Conservation (phyloP, 176 grass and related monocot species). For the Cenchrus fungigraminus region DNA sequence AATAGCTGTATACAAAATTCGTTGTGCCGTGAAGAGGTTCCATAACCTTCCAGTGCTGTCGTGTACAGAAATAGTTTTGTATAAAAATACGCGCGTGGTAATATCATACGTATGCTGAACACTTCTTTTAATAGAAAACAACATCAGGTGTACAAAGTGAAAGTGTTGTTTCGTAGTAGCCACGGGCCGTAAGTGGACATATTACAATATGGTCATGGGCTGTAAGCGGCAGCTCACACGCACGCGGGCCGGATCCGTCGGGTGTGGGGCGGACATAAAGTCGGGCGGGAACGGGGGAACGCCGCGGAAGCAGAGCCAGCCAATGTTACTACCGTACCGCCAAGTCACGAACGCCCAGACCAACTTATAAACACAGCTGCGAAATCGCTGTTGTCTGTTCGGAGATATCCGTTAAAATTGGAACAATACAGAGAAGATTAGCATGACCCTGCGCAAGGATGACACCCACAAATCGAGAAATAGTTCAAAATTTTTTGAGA, state of each 20-base stretch:
- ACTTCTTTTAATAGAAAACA: not conserved
- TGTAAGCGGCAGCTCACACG: no score
- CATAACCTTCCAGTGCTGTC: not conserved
- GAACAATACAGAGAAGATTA: not conserved
- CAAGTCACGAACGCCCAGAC: rapidly evolving
- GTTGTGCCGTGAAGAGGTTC: not conserved
- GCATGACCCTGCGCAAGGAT: no score
- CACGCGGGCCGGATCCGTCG: no score
- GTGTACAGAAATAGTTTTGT: not conserved
- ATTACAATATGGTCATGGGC: not conserved
- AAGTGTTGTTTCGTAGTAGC: not conserved
- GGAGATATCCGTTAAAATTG: not conserved
- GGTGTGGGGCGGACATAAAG: not conserved
- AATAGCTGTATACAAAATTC: not conserved
- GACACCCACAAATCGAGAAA: not conserved
- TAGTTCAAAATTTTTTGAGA: not conserved
- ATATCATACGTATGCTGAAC: not conserved
- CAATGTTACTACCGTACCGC: not conserved
- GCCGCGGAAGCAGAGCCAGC: not conserved
- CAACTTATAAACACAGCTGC: not conserved
- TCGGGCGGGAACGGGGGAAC: not conserved
- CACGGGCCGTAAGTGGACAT: not conserved
- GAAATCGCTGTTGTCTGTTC: rapidly evolving
- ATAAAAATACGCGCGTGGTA: not conserved
- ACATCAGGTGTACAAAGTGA: not conserved